phyloP scores from a whole-genome alignment of 2,329 filamentous ascomycete species.

The Colletotrichum godetiae region DNA sequence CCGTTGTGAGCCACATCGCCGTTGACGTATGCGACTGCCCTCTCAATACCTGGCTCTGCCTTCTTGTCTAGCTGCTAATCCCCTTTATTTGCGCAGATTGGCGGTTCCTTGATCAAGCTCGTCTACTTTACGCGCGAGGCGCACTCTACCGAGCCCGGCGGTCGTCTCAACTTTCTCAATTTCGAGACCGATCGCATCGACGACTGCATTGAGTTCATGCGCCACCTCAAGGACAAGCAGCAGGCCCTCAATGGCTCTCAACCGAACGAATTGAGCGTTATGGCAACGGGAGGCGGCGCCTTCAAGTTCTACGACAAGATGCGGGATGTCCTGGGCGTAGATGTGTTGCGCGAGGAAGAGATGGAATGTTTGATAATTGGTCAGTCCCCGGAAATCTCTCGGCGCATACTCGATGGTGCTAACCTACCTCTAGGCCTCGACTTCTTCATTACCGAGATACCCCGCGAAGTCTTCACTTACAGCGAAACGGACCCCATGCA shows the following conservation, averaged over 20 bases:
- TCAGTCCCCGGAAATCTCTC: slow-evolving; percentile 50
- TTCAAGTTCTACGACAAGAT: slow-evolving; percentile 98
- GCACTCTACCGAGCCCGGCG: slow-evolving; percentile 82
- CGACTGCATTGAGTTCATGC: slow-evolving; percentile 92
- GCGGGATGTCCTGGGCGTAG: slow-evolving; percentile 82
- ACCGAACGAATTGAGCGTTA: slow-evolving; percentile 83
- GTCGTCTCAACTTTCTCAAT: slow-evolving; percentile 92
- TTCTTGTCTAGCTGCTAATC: slow-evolving; percentile 30
- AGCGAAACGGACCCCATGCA: slow-evolving; percentile 91
- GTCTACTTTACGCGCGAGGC: slow-evolving; percentile 96
- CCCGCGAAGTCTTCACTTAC: slow-evolving; percentile 96
- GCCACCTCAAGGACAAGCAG: slow-evolving; percentile 85
- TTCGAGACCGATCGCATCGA: slow-evolving; percentile 97
- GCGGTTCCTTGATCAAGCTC: slow-evolving; percentile 93
- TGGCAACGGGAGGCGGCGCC: slow-evolving; percentile 95
- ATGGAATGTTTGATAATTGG: slow-evolving; percentile 99
- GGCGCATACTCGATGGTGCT: background rate
- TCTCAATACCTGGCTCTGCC: slow-evolving; percentile 35
- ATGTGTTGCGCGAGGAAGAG: slow-evolving; percentile 93
- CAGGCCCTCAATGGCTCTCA: slow-evolving; percentile 78
- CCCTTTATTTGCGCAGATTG: slow-evolving; percentile 72
- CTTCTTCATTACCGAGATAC: slow-evolving; percentile 99
- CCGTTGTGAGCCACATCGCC: slow-evolving; percentile 95
- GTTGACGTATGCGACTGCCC: slow-evolving; percentile 77
- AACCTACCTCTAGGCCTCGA: slow-evolving; percentile 76